Conservation (phyloP, 2,329 filamentous ascomycete species). For the Botryotinia globosa region DNA sequence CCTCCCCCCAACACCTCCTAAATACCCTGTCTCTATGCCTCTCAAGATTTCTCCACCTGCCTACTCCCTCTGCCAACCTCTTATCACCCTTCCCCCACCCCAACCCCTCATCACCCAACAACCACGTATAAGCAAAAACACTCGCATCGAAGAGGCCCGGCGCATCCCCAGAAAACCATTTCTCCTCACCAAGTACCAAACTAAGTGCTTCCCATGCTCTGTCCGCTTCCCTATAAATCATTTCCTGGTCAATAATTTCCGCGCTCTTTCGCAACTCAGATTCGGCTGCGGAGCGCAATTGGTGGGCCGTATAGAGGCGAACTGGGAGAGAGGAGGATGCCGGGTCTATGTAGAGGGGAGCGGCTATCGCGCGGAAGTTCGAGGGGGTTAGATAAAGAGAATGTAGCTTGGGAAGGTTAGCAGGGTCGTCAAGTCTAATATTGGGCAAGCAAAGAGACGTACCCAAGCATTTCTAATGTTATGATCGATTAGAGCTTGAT, state of each 20-base stretch:
- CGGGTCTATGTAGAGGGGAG: slow-evolving; percentile 69
- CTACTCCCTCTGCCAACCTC: slow-evolving; percentile 54
- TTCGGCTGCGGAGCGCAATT: slow-evolving; percentile 71
- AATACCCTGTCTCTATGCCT: slow-evolving; percentile 60
- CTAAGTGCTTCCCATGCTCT: slow-evolving; percentile 63
- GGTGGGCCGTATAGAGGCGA: slow-evolving; percentile 57
- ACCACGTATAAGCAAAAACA: slow-evolving; percentile 85
- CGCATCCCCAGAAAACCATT: slow-evolving; percentile 51
- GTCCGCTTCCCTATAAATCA: slow-evolving; percentile 58
- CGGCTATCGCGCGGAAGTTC: slow-evolving; percentile 65
- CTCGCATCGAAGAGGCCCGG: slow-evolving; percentile 83
- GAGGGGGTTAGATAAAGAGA: slow-evolving; percentile 71
- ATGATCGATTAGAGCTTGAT: slow-evolving; percentile 72
- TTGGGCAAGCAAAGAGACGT: slow-evolving; percentile 31
- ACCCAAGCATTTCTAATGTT: slow-evolving; percentile 85
- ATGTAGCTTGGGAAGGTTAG: slow-evolving; percentile 57
- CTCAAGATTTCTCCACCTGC: slow-evolving; percentile 59
- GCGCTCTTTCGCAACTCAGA: slow-evolving; percentile 67
- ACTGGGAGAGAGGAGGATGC: slow-evolving; percentile 61
- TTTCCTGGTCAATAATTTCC: slow-evolving; percentile 54
- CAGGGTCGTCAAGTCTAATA: neutral
- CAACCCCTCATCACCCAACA: slow-evolving; percentile 62
- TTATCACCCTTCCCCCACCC: slow-evolving; percentile 58
- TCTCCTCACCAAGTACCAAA: slow-evolving; percentile 52
- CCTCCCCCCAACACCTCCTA: slow-evolving; percentile 36